Evolutionary conservation across 306 rosid species (phyloP), one percentile per base, ranked within the genome.

Genomic region (Prunus mongolica): DNA sequence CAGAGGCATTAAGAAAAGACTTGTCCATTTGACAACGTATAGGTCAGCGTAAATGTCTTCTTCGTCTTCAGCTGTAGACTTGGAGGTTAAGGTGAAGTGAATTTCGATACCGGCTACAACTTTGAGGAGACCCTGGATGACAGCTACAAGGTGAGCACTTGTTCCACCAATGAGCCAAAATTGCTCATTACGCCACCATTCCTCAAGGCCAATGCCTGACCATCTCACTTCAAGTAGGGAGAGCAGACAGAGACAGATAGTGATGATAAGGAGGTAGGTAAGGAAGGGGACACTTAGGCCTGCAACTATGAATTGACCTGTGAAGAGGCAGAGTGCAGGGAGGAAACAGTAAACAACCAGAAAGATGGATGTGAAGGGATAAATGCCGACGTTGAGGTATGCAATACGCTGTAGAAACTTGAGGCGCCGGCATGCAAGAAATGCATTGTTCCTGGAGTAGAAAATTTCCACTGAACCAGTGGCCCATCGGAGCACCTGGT

Each of bases 101-200:
- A 92, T 92, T 52, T 90, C 96, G 10, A 92, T 79, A 1, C 97
- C 97, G 1, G 93, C 92, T 41, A 92, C 4, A 32, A 89, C 85
- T 73, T 92, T 92, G 27, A 92, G 72, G 50, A 92, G 81, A 3
- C 97, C 96, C 76, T 92, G 97, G 20, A 90, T 8, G 19, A 90
- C 97, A 8, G 96, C 97, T 2, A 76, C 91, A 67, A 90, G 92
- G 87, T 92, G 97, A 20, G 97, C 89, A 65, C 97, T 92, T 2
- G 96, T 87, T 27, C 97, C 97, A 18, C 96, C 97, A 24, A 93
- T 93, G 67, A 85, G 86, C 97, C 96, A 90, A 77, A 93, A 93
- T 61, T 93, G 97, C 72, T 93, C 96, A 15, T 90, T 93, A 6
- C 96, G 68, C 97, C 97, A 93, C 86, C 91, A 90, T 72, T 93